These are phyloP conservation scores for Penicillium ucsense DNA, from an alignment of 495 filamentous ascomycete genomes.

Conservation along the genomic window DNA sequence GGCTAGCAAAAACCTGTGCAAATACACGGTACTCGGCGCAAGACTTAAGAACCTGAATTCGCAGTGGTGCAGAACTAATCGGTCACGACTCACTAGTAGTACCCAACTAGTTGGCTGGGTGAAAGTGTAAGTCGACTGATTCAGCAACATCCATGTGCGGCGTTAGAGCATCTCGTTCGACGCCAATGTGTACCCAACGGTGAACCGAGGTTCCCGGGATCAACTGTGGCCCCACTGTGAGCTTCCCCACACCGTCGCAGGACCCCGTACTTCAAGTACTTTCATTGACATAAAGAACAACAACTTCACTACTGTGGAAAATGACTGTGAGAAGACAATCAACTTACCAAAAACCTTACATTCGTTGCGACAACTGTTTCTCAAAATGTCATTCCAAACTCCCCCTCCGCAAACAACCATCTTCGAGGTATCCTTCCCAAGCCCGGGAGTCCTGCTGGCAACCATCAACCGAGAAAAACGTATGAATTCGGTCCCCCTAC, in stretches of 20 bases:
- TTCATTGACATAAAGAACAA: too few species aligned
- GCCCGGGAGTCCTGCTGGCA: background rate
- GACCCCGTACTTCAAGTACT: background rate
- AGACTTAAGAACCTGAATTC: too few species aligned
- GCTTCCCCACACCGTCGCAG: background rate
- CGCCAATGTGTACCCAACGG: background rate
- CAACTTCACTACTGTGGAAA: background rate
- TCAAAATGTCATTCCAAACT: background rate
- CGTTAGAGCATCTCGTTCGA: background rate
- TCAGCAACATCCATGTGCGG: too few species aligned
- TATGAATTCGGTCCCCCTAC: background rate
- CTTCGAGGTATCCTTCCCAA: background rate
- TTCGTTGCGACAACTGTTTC: background rate
- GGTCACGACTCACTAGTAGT: too few species aligned
- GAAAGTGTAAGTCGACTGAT: too few species aligned
- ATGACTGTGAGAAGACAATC: too few species aligned
- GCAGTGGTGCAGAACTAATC: too few species aligned
- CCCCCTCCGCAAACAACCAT: background rate
- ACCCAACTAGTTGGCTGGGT: too few species aligned
- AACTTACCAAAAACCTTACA: too few species aligned
- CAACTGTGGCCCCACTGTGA: background rate
- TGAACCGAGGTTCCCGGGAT: background rate
- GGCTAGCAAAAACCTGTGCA: too few species aligned
- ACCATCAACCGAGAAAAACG: background rate
- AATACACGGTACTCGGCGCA: too few species aligned